Evolutionary conservation across 2,329 filamentous ascomycete species (phyloP).

Genomic region (Madurella fahalii): DNA sequence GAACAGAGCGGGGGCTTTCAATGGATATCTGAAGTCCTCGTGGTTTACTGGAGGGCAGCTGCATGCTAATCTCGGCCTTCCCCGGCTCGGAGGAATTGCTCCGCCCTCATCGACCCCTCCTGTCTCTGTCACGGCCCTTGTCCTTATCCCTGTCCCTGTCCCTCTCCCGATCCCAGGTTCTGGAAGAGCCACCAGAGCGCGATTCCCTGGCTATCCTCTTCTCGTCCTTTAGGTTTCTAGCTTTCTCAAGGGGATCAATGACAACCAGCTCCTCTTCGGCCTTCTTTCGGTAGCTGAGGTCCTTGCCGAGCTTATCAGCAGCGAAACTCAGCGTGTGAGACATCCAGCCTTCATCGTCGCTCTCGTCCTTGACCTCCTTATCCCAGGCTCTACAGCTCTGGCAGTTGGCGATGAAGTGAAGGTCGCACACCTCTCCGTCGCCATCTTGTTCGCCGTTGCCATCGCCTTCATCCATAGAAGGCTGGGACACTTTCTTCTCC

Average conservation of each 20-base stretch:
- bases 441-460: conserved; percentile 34
- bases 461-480: conserved; percentile 24
- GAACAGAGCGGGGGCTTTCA: too few relatives aligned
- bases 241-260: conserved; percentile 85
- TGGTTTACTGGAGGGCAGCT: neutral
- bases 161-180: conserved; percentile 55
- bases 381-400: conserved; percentile 89
- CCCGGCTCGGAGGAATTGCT: neutral
- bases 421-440: conserved; percentile 74
- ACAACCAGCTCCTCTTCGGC: conserved; percentile 89
- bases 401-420: conserved; percentile 95
- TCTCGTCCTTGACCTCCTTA: conserved; percentile 54
- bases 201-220: conserved; percentile 57
- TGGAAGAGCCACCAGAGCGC: conserved; percentile 46
- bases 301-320: conserved; percentile 86
- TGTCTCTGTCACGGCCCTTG: conserved; percentile 8
- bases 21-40: too few relatives aligned
- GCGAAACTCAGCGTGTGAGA: conserved; percentile 79
- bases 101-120: neutral
- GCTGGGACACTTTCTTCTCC: conserved; percentile 33
- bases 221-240: conserved; percentile 65
- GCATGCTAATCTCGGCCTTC: neutral
- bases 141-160: conserved; percentile 33
- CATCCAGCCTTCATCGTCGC: conserved; percentile 74
- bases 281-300: conserved; percentile 83